Base-by-base conservation (phyloP, 2,329 filamentous ascomycete species). In the Alternaria solani region DNA sequence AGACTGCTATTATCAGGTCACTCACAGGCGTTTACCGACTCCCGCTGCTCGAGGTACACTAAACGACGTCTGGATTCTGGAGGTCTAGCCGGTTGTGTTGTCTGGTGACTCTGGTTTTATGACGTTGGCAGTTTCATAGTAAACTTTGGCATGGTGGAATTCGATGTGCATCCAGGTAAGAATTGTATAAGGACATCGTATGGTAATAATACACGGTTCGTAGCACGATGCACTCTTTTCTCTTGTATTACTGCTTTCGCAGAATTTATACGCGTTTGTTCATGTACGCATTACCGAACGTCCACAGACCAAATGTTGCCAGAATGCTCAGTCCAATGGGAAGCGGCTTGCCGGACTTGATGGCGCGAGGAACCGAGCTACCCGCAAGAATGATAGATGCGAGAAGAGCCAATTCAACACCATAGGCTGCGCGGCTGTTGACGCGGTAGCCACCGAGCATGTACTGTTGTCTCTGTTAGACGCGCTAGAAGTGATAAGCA, bases 341-440 rank as follows among this genome's bases (percentile, higher is more conserved):
- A 53, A 99, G 87, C 0, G 92, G 91, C 86, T 98, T 99, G 70
- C 86, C 84, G 42, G 89, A 86, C 78, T 89, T 92, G 73, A 99
- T 88, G 5, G 93, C 95, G 53, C 95, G 87, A 12, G 95, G 95
- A 61, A 98, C 89, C 2, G 92, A 91, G 42, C 91, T 91, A 20
- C 93, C 93, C 2, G 86, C 94, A 36, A 99, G 86, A 26, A 98
- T 82, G n/a, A 93, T 73, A 0, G 92, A 96, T 5, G 95, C 95
- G 43, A 97, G 84, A 9, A 99, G 85, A n/a, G 91, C 92, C 43
- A 97, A 83, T 80, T 98, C 95, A 68, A 96, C 82, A 64, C 94
- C 95, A 78, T 95, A 97, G 3, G 91, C 78, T 76, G 93, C 86
- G 62, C 86, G 83, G 70, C 88, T 89, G 71, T 90, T 89, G 64